Base-by-base conservation (phyloP, 192 early-diverging fungal species). In the Coemansia furcata region DNA sequence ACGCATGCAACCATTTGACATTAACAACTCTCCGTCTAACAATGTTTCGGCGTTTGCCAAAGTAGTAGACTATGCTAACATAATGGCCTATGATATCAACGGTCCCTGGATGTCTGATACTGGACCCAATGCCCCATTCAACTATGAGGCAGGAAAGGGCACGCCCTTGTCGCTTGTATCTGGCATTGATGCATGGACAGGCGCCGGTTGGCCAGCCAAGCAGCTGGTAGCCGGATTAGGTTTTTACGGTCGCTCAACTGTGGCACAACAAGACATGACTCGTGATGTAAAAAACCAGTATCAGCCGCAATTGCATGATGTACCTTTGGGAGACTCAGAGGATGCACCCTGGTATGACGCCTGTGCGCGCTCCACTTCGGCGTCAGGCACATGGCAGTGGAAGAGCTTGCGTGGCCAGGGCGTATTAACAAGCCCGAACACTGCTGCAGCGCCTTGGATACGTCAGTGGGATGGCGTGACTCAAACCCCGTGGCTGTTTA, bases 401-500 rank as follows among this genome's bases (percentile, higher is more conserved):
- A 79, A 67, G 29, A 75, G 88, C 35, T 52, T 92, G 63, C 79
- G 87, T 17, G 68, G 73, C 15, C 84, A 90, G 63, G 84, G 86
- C 0, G 43, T 85, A 0, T 61, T 86, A 29, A 68, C 76, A 2
- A 66, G 60, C 19, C 67, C 81, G 17, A 67, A 79, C 29, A 82
- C 82, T 30, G 86, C 88, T 29, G 76, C 72, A 10, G 43, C 78
- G 3, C 85, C 84, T 2, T 94, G 89, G 89, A 63, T 87, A 6
- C 83, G 87, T 23, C 70, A 82, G 59, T 90, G 85, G 82, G 89
- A 92, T 39, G 26, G 69, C 6, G 71, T 65, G 7, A 81, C 85
- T 5, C 72, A 84, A 57, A 90, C 90, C 2, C 90, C 92, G 14
- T 91, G 90, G 89, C 33, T 92, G 26, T 94, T 85, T 71, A 89